Base-by-base conservation (phyloP, 2,329 filamentous ascomycete species). In the Zalaria obscura region DNA sequence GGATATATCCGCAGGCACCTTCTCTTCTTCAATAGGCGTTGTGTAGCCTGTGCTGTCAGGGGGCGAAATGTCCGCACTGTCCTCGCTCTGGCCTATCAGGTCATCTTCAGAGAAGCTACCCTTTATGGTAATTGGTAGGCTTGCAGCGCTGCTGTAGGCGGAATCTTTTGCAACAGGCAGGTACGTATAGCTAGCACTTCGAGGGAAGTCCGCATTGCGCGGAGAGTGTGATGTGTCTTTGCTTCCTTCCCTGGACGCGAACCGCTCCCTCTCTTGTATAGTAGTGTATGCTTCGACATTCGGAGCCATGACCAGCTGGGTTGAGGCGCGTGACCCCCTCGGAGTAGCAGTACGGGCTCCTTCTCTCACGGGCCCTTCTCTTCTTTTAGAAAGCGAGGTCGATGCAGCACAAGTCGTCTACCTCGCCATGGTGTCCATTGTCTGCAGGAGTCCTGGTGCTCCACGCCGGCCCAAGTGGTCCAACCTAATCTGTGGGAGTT, bases 111-210 rank as follows among this genome's bases (percentile, higher is more conserved):
- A 67, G 49, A 68, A 66, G 27, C 65, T 70, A 43, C 67, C 64
- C 48, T 70, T 67, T 45, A 73, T 57, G 36, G 56, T 55, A 39
- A 63, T 52, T 4, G 57, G 44, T 9, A 46, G 48, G 11, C 28
- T 37, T 5, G 9, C 33, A 28, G 49, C 45, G 25, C 36, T 41
- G 38, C 51, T 53, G 11, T 51, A 47, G 6, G 46, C 37, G 33
- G 56, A 39, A 26, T 55, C 49, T 40, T 56, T 60, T 27, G 56
- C 51, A 27, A 60, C 57, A 3, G 69, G 65, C n/a, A 77, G 55
- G 48, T 70, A 67, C 37, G 69, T 73, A 56, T 73, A 77, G 50
- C 74, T 78, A 28, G 75, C 74, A 38, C 74, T 68, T 43, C 73
- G 67, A 27, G 68, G 66, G 27, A 77, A 49, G 26, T 58, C 50